phyloP scores from a whole-genome alignment of 768 basidiomycete genomes.

The Mycena indigotica region DNA sequence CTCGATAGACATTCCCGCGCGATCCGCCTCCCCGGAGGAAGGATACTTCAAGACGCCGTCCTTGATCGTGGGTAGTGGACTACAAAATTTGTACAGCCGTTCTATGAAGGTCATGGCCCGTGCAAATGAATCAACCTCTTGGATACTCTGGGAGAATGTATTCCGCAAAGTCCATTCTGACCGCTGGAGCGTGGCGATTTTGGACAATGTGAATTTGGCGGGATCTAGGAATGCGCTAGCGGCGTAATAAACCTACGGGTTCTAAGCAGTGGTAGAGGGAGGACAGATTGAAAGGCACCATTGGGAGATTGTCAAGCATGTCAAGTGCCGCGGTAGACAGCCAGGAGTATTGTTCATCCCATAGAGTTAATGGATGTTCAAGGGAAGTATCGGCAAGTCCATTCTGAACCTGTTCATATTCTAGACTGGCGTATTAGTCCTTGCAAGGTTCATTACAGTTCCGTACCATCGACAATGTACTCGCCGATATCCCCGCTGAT shows the following conservation, averaged over 20 bases:
- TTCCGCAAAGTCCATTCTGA: conserved; percentile 33
- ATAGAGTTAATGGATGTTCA: not conserved
- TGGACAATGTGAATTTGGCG: conserved; percentile 38
- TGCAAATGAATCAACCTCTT: conserved; percentile 23
- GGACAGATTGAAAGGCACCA: conserved; percentile 3
- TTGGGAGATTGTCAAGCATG: conserved; percentile 16
- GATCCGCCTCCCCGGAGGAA: conserved; percentile 10
- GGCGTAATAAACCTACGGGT: conserved; percentile 40
- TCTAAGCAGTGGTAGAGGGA: not conserved
- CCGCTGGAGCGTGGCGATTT: conserved; percentile 43
- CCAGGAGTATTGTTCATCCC: not conserved
- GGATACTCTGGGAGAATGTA: conserved; percentile 27
- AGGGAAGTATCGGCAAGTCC: conserved; percentile 7
- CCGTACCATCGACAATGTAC: conserved; percentile 14
- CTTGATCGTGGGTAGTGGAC: conserved; percentile 26
- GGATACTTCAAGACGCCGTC: conserved; percentile 33
- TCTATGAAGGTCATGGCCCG: conserved; percentile 31
- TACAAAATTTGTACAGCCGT: conserved; percentile 33
- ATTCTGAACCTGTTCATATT: conserved; percentile 13
- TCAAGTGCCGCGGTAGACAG: not conserved
- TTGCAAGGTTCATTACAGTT: not conserved
- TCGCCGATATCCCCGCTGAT: conserved; percentile 37
- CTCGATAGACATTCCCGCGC: conserved; percentile 33
- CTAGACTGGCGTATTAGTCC: conserved; percentile 4
- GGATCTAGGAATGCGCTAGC: conserved; percentile 35